Conservation (phyloP, 2,329 filamentous ascomycete genomes). For the Pseudogymnoascus sp. region DNA sequence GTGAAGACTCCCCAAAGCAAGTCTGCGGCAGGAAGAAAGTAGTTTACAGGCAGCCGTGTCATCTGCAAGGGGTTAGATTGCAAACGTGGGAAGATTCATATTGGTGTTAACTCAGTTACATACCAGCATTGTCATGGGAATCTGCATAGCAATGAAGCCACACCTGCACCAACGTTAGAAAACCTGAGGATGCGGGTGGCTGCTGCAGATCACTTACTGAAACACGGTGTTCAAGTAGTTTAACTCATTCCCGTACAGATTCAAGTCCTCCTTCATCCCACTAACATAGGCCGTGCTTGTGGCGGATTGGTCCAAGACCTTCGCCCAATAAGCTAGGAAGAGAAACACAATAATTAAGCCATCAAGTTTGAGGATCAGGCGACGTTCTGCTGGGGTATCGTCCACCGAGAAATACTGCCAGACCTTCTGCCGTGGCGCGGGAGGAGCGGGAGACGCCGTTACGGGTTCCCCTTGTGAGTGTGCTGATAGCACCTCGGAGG, state of each 20-base stretch:
- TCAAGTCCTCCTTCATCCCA: constrained; percentile 39
- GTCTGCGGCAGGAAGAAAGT: constrained; percentile 11
- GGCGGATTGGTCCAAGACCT: constrained; percentile 24
- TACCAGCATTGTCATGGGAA: constrained; percentile 10
- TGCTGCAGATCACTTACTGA: constrained; percentile 14
- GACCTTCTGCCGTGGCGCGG: not conserved
- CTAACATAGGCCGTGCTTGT: constrained; percentile 37
- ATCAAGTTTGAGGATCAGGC: constrained; percentile 14
- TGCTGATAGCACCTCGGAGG: not conserved
- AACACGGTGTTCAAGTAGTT: constrained; percentile 5
- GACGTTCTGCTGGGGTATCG: constrained; percentile 10
- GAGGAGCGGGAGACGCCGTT: not conserved
- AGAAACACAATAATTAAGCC: constrained; percentile 13
- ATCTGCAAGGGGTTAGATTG: not conserved
- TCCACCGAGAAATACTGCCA: constrained; percentile 13
- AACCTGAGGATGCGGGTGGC: no score
- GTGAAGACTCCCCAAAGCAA: constrained; percentile 12
- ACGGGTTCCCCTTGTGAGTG: not conserved
- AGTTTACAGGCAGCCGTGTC: constrained; percentile 11
- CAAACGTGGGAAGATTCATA: not conserved
- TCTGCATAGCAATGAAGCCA: constrained; percentile 11
- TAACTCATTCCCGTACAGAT: constrained; percentile 32
- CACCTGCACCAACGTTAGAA: not conserved
- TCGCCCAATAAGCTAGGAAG: constrained; percentile 14
- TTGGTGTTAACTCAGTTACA: not conserved